These are phyloP conservation scores for Berkeleyomyces basicola DNA, from an alignment of 2,329 filamentous ascomycete genomes.

Conservation along the genomic window DNA sequence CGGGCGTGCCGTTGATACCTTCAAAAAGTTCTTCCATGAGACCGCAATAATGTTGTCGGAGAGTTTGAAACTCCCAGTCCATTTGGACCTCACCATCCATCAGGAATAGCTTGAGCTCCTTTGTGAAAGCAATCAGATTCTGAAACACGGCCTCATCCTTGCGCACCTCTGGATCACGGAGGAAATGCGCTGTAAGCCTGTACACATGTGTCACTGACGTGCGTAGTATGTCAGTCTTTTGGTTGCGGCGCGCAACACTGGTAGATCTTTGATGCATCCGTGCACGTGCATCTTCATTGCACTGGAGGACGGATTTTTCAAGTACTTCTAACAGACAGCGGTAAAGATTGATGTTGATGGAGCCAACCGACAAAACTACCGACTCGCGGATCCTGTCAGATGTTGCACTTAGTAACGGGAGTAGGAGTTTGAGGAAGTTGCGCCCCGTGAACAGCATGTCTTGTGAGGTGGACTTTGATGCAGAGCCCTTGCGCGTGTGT, in stretches of 20 bases:
- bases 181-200: conserved; percentile 78
- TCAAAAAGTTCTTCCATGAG: conserved; percentile 87
- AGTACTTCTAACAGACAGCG: conserved; percentile 78
- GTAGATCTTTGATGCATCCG: conserved; percentile 74
- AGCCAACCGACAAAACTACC: conserved; percentile 79
- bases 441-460: conserved; percentile 76
- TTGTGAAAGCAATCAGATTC: conserved; percentile 77
- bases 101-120: conserved; percentile 82
- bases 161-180: conserved; percentile 62
- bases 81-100: conserved; percentile 91
- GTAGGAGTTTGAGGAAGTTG: conserved; percentile 79
- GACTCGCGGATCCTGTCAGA: conserved; percentile 74
- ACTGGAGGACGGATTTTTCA: conserved; percentile 69
- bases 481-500: conserved; percentile 65
- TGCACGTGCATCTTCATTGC: conserved; percentile 74
- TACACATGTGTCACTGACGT: conserved; percentile 96
- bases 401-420: conserved; percentile 67
- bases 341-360: conserved; percentile 89
- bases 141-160: conserved; percentile 80
- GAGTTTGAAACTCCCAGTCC: conserved; percentile 83
- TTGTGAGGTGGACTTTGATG: conserved; percentile 43
- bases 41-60: conserved; percentile 86
- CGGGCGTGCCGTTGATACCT: conserved; percentile 68
- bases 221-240: conserved; percentile 69
- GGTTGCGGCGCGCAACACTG: conserved; percentile 66